Percentiles rank a stretch among this genome's conserved stretches.
Evolutionary conservation across 1,139 yeast genomes (phyloP).

Genomic region (Kazachstania sp.): DNA sequence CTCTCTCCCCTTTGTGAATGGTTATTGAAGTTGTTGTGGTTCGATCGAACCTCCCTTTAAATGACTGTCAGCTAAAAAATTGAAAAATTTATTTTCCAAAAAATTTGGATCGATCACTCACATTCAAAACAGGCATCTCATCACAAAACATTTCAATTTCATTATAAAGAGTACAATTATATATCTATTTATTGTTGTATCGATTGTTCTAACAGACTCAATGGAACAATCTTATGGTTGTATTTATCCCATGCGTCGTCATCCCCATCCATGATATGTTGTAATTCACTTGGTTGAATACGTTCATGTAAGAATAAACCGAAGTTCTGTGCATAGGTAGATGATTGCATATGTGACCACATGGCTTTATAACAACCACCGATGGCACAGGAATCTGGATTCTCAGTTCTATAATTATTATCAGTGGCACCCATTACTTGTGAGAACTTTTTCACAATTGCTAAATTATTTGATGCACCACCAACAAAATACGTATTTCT

Average conservation of each 20-base stretch:
- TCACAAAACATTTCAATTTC: not conserved
- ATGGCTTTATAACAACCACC: conserved; percentile 91
- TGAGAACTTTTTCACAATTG: conserved; percentile 62
- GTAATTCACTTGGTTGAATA: conserved; percentile 42
- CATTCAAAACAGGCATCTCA: too few relatives aligned
- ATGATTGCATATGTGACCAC: conserved; percentile 42
- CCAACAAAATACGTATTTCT: conserved; percentile 75
- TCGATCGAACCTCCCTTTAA: not conserved
- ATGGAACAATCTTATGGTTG: conserved; percentile 28
- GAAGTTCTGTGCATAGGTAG: conserved; percentile 20
- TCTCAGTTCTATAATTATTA: conserved; percentile 66
- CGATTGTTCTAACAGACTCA: conserved; percentile 28
- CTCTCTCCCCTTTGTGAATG: too few relatives aligned
- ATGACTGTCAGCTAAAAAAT: not conserved
- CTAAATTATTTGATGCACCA: conserved; percentile 71
- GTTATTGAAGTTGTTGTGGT: too few relatives aligned
- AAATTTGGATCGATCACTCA: too few relatives aligned
- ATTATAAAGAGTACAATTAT: not conserved
- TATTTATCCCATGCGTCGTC: conserved; percentile 31
- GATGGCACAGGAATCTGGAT: conserved; percentile 85
- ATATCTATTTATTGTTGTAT: not conserved
- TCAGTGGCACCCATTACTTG: conserved; percentile 54
- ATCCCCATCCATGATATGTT: conserved; percentile 31
- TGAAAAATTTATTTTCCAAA: too few relatives aligned
- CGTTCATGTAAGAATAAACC: conserved; percentile 37